A percentile compares a stretch with the other conserved stretches of the same genome.
phyloP scores from a whole-genome alignment of 805 yeast genomes.

The Teunomyces funiuensis region DNA sequence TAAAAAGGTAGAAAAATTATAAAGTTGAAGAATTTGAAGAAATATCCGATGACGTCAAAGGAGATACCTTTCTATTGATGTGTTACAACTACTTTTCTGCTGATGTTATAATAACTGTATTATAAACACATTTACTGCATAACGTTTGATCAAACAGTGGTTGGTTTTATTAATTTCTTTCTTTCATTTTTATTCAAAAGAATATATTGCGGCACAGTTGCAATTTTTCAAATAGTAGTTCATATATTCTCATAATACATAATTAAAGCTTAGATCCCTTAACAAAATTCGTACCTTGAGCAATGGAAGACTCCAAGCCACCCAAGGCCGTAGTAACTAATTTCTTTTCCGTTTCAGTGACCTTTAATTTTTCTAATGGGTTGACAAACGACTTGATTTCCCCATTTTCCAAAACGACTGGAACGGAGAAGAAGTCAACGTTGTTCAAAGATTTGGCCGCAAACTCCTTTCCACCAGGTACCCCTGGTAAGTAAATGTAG shows the following conservation, averaged over 20 bases:
- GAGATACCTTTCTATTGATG: no score
- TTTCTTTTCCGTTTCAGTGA: constrained; percentile 30
- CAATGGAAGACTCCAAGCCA: constrained; percentile 40
- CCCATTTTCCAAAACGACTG: constrained; percentile 42
- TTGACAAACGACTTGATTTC: constrained; percentile 35
- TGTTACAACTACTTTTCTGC: no score
- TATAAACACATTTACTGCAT: not conserved
- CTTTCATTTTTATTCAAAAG: no score
- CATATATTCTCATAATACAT: not conserved
- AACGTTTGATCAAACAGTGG: no score
- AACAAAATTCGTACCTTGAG: constrained; percentile 42
- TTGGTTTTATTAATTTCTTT: no score
- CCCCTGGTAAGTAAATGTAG: constrained; percentile 54
- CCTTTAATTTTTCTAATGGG: constrained; percentile 32
- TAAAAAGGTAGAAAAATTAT: no score
- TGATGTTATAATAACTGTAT: no score
- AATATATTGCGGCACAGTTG: not conserved
- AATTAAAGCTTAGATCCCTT: constrained; percentile 36
- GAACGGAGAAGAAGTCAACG: constrained; percentile 49
- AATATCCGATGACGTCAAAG: no score
- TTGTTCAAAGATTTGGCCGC: constrained; percentile 36
- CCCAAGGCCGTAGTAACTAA: constrained; percentile 37
- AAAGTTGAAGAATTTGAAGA: no score
- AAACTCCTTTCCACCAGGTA: constrained; percentile 47
- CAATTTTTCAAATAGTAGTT: no score